Evolutionary conservation across 768 basidiomycete species (phyloP).

Genomic region (Pleurotus citrinopileatus): DNA sequence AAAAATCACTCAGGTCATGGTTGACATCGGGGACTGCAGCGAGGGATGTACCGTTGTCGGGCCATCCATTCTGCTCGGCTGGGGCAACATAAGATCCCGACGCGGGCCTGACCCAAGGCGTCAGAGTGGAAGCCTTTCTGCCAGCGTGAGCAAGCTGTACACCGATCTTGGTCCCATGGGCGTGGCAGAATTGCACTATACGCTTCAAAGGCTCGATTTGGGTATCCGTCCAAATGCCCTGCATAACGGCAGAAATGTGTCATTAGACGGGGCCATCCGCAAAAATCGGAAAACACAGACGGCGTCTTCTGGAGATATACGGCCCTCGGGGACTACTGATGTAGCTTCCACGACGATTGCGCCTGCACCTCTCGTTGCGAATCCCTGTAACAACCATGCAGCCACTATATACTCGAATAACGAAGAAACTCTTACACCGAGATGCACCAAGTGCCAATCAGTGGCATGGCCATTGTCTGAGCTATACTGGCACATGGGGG

Average conservation of each 20-base stretch:
- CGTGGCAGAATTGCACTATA: conserved; percentile 72
- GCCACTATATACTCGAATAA: not conserved
- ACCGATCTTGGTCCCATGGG: conserved; percentile 68
- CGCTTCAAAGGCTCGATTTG: conserved; percentile 70
- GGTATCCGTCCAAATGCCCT: conserved; percentile 74
- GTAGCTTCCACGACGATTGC: conserved; percentile 75
- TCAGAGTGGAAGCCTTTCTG: conserved; percentile 65
- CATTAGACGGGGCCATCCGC: not conserved
- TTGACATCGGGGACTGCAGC: not conserved
- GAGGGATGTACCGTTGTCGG: conserved; percentile 45
- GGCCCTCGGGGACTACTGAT: conserved; percentile 68
- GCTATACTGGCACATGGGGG: conserved; percentile 86
- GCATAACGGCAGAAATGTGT: not conserved
- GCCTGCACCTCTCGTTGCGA: conserved; percentile 70
- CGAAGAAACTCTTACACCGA: conserved; percentile 41
- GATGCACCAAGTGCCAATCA: conserved; percentile 82
- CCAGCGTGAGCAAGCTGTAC: conserved; percentile 79
- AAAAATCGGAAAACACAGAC: conserved; percentile 29
- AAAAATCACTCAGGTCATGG: not conserved
- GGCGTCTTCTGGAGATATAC: conserved; percentile 74
- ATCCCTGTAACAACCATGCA: conserved; percentile 33
- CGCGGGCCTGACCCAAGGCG: conserved; percentile 54
- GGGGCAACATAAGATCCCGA: not conserved
- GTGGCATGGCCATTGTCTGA: conserved; percentile 72
- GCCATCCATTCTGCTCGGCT: conserved; percentile 65